Conservation (phyloP, 1,284 basidiomycete genomes). For the Irpex lacteus region DNA sequence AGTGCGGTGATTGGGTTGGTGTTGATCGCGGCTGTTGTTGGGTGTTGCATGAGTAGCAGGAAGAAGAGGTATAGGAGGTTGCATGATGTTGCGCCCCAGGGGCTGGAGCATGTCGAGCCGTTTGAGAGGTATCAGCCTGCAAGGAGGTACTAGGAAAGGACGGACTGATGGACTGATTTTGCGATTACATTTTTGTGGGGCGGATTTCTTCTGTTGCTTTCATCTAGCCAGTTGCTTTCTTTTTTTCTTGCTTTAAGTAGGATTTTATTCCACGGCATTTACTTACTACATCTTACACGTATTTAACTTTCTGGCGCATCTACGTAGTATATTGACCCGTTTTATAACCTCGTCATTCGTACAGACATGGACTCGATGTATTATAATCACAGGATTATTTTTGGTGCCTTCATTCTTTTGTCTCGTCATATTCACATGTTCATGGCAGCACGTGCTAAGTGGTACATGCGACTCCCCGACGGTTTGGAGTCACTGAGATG, state of each 20-base stretch:
- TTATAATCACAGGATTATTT: not conserved
- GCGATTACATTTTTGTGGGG: no score
- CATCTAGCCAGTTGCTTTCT: not conserved
- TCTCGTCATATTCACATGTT: no score
- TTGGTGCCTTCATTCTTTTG: no score
- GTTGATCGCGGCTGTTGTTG: slow-evolving; percentile 20
- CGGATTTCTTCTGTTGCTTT: not conserved
- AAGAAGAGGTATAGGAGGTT: slow-evolving; percentile 33
- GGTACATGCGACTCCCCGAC: no score
- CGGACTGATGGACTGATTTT: no score
- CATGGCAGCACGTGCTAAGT: no score
- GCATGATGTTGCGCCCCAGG: slow-evolving; percentile 29
- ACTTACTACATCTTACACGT: not conserved
- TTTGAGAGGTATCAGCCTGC: slow-evolving; percentile 30
- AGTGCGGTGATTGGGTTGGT: slow-evolving; percentile 23
- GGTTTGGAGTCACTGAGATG: no score
- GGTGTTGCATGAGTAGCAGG: slow-evolving; percentile 28
- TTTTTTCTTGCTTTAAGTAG: not conserved
- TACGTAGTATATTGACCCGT: not conserved
- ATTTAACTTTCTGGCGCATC: not conserved
- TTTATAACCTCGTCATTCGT: not conserved
- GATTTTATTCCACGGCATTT: not conserved
- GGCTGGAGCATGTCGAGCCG: slow-evolving; percentile 24
- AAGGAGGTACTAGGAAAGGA: slow-evolving; percentile 22
- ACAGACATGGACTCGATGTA: not conserved